Conservation (phyloP, 768 basidiomycete genomes). For the Pleurotus tuber-regium region DNA sequence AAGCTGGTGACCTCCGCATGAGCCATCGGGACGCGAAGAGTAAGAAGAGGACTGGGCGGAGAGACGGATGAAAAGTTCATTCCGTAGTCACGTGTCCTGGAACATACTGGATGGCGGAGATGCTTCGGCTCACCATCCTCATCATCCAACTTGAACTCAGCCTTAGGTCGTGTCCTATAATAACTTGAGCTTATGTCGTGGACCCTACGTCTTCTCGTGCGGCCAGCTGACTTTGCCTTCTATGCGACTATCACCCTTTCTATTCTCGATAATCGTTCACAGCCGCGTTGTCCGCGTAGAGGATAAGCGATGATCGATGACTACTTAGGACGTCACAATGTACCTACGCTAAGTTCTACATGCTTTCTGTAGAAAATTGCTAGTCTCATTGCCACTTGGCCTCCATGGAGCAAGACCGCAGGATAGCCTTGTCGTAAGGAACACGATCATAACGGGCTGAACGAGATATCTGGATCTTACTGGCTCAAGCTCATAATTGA, state of each 20-base stretch:
- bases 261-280: not conserved
- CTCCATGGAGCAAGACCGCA: not conserved
- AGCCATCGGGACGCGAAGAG: no score
- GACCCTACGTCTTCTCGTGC: no score
- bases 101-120: no score
- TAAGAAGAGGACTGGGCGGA: no score
- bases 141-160: not conserved
- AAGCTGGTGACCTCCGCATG: no score
- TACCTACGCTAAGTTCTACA: not conserved
- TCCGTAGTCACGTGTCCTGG: not conserved
- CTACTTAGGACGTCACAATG: not conserved
- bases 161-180: no score
- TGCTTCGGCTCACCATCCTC: not conserved
- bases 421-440: not conserved
- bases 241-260: not conserved
- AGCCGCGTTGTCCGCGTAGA: not conserved
- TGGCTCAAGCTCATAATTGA: not conserved
- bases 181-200: no score
- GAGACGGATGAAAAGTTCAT: not conserved
- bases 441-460: not conserved
- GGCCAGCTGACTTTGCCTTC: not conserved
- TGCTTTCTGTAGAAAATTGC: not conserved
- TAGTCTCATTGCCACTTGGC: no score
- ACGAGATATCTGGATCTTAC: not conserved
- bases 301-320: no score